Base-by-base conservation (phyloP, 208 protist species). In the Leishmania mexicana region DNA sequence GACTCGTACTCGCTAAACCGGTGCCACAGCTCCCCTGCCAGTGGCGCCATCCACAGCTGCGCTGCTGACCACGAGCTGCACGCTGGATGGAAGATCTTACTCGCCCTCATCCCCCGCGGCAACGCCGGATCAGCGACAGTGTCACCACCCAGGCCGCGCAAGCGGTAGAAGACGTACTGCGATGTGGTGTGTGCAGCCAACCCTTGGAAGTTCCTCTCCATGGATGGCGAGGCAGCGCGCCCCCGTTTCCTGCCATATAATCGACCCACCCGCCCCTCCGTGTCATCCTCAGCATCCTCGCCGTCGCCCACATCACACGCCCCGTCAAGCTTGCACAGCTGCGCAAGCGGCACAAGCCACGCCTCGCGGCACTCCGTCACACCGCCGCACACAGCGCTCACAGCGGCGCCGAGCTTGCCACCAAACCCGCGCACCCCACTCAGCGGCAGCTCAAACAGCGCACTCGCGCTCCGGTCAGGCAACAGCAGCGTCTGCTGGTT, bases 401-500 rank as follows among this genome's bases (percentile, higher is more conserved):
- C 85, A 42, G 86, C 72, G 6, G 87, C 84, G n/a, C 96, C 96
- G 73, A 97, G 88, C 85, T 97, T 97, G 40, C 96, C 95, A 80
- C 96, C 94, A 81, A 98, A 67, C 57, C 74, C 74, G 57, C 74
- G 74, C 74, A 78, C 54, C 74, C 51, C 38, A 21, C 38, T 67
- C 74, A 78, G 54, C 54, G 74, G 74, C 74, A 78, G 74, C 35
- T 89, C 87, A 82, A 89, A 92, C 75, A 97, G 78, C 42, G 91
- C 87, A 31, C 86, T 88, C 35, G 87, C 87, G 58, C 86, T 81
- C 60, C 90, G 82, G 75, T 93, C 85, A 19, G 91, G 90, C 72
- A 92, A 77, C 67, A 97, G 84, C 42, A 96, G 67, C 68, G 93
- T 95, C 82, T 98, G 95, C 87, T 96, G 88, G 79, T 91, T 92